phyloP scores from a whole-genome alignment of 2,329 filamentous ascomycete genomes.

The Colletotrichum limetticola region DNA sequence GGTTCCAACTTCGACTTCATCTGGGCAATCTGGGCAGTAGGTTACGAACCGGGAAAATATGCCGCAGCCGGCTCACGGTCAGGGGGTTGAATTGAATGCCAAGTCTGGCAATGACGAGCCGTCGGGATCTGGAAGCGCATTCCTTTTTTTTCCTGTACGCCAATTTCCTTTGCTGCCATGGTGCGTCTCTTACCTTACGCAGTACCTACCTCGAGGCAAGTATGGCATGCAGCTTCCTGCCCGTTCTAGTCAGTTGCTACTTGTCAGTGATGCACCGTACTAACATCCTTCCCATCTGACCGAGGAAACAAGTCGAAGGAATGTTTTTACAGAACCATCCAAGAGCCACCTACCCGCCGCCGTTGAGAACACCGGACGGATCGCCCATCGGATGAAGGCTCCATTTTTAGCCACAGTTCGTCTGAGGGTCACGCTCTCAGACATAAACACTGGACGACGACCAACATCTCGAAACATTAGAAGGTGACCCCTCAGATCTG shows the following conservation, averaged over 20 bases:
- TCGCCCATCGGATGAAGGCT: slow-evolving; percentile 4
- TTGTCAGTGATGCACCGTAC: background rate
- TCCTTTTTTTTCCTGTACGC: background rate
- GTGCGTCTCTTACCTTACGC: background rate
- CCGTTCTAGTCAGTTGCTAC: slow-evolving; percentile 4
- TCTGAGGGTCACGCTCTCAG: slow-evolving; percentile 7
- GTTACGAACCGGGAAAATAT: slow-evolving; percentile 12
- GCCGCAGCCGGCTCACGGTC: slow-evolving; percentile 22
- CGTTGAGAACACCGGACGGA: background rate
- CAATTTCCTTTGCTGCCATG: slow-evolving; percentile 12
- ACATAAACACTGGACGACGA: slow-evolving; percentile 10
- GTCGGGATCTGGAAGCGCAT: background rate
- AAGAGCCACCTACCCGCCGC: slow-evolving; percentile 4
- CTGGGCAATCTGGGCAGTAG: no score
- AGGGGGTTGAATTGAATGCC: background rate
- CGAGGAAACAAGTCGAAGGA: background rate
- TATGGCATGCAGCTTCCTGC: background rate
- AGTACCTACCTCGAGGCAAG: background rate
- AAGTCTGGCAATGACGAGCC: background rate
- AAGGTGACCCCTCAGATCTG: slow-evolving; percentile 7
- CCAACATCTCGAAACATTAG: slow-evolving; percentile 15
- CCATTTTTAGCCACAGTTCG: slow-evolving; percentile 5
- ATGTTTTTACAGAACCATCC: background rate
- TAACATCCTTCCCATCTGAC: background rate
- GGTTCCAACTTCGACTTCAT: background rate